These are phyloP conservation scores for Raphanus hybrid DNA, from an alignment of 441 rosid species.

Conservation along the genomic window DNA sequence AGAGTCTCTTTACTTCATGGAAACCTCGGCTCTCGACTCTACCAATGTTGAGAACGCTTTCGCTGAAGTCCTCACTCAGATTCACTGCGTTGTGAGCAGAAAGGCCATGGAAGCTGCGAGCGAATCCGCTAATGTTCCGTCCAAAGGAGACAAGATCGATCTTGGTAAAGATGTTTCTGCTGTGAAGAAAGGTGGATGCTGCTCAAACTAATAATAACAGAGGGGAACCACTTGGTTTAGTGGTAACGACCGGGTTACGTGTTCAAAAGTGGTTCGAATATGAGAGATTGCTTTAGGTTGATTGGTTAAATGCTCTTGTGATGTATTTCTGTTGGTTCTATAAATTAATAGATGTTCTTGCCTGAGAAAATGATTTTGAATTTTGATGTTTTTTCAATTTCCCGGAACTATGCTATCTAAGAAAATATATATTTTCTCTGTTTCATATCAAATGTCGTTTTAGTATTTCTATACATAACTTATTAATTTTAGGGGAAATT, in stretches of 20 bases:
- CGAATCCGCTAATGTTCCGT: constrained; percentile 59
- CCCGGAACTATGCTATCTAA: background rate
- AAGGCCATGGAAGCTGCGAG: constrained; percentile 76
- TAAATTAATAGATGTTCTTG: constrained; percentile 10
- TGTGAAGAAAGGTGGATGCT: constrained; percentile 74
- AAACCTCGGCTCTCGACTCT: constrained; percentile 86
- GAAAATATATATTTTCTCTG: no score
- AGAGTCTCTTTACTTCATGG: constrained; percentile 85
- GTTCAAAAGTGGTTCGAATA: background rate
- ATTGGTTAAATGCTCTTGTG: background rate
- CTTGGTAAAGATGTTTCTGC: constrained; percentile 79
- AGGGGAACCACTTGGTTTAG: background rate
- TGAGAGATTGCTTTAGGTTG: constrained; percentile 32
- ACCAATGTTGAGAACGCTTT: constrained; percentile 83
- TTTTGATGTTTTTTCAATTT: constrained; percentile 7
- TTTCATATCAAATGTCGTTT: no score
- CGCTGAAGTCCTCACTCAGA: constrained; percentile 83
- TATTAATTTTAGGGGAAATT: no score
- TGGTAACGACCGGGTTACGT: constrained; percentile 12
- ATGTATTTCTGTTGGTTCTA: constrained; percentile 26
- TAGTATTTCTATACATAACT: no score
- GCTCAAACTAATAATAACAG: constrained; percentile 64
- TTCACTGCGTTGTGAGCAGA: constrained; percentile 81
- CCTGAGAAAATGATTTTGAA: constrained; percentile 13
- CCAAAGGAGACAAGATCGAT: constrained; percentile 85